Conservation (phyloP, 768 basidiomycete species). For the Naganishia onofrii region DNA sequence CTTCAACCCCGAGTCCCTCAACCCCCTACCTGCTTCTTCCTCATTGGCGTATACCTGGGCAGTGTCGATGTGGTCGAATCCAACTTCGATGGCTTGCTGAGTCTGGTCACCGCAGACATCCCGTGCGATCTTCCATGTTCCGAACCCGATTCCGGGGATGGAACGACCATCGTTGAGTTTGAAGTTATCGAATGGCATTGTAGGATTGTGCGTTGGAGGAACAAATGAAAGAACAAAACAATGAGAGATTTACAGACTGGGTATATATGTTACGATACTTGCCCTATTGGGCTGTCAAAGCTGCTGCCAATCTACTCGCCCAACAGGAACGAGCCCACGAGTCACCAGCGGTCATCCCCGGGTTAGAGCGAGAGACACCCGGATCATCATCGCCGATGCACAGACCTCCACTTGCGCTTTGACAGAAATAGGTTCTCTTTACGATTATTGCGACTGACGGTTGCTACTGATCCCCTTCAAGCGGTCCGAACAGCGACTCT, state of each 20-base stretch:
- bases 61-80: constrained; percentile 48
- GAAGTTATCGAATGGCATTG: constrained; percentile 12
- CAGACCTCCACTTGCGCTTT: background rate
- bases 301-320: background rate
- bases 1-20: constrained; percentile 24
- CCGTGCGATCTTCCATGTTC: constrained; percentile 50
- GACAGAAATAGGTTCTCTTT: too few species aligned
- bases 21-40: constrained; percentile 24
- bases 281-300: background rate
- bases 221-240: background rate
- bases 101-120: constrained; percentile 42
- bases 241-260: background rate
- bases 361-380: background rate
- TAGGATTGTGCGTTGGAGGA: background rate
- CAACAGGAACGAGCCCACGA: background rate
- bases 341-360: background rate
- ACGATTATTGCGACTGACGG: too few species aligned
- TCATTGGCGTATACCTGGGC: constrained; percentile 40
- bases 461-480: too few species aligned
- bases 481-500: too few species aligned
- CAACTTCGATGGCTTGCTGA: constrained; percentile 43
- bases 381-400: constrained; percentile 1
- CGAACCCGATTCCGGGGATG: constrained; percentile 30
- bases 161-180: constrained; percentile 17
- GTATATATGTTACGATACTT: background rate